Base-by-base conservation (phyloP, 2,329 filamentous ascomycete species). In the Trichophyton schoenleinii region DNA sequence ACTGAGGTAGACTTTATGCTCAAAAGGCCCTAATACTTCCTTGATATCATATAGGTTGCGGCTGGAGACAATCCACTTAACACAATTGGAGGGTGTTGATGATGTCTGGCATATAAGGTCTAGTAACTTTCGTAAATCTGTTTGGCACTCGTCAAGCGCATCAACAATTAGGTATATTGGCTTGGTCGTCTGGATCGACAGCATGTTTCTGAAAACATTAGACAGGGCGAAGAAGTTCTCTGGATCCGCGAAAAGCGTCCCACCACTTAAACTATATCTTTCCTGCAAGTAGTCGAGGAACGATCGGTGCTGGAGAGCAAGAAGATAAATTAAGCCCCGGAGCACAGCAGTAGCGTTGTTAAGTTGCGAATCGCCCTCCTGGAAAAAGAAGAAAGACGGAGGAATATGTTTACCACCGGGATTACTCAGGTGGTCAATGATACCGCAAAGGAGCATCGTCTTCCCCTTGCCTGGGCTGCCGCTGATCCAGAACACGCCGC, bases 61-160 rank as follows among this genome's bases (percentile, higher is more conserved):
- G 59, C 78, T 80, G 0, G 76, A 76, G 0, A 77, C 62, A 15
- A 80, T 61, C 73, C 75, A 79, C 63, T 77, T 80, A 1, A 73
- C 66, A 13, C 34, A 38, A 4, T 62, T 52, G 44, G 67, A 34
- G 60, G 61, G 65, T 58, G 34, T 20, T 0, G 62, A 60, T 11
- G 65, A 69, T 0, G 57, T 63, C 34, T 68, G 58, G 13, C 65
- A 59, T 55, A 79, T 71, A 11, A 77, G 63, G 0, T 71, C 53
- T 11, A 80, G 66, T 2, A 80, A 73, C 44, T 69, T 53, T 0
- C 53, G 4, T 20, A 66, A 62, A 41, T 66, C 70, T 7, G 41
- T 49, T 13, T 57, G 62, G 63, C 76, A 79, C 65, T 81, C 77
- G 61, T 81, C 77, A 0, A 81, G 73, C 0, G 77, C 78, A 66